Base-by-base conservation (phyloP, 257 asterid species). In the Nicotiana paniculata region DNA sequence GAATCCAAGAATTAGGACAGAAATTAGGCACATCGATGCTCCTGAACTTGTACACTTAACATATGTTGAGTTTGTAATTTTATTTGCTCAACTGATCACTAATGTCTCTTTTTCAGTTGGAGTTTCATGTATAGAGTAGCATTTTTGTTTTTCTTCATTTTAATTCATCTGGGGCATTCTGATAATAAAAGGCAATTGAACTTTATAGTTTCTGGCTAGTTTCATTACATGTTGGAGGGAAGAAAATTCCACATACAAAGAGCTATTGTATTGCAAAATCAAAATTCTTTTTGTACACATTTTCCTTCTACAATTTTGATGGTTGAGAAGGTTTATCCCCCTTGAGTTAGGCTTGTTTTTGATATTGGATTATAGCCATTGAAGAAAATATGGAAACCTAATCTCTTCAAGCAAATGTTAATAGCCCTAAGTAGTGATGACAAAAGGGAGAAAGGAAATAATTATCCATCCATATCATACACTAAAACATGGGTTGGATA, bases 11-110 rank as follows among this genome's bases (percentile, higher is more conserved):
- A 57, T 62, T 79, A 76, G 83, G 85, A 84, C 82, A 83, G 89
- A 83, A 61, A 26, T 81, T 81, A 85, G 91, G 83, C 54, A 35
- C 79, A 74, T 46, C 64, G 58, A 78, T 88, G 84, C 83, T 84
- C 82, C 87, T 83, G 89, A 82, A 82, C 35, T 65, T 89, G 87
- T 85, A 86, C 77, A 84, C 90, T 85, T 79, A 10, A 24, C 79
- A 74, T 74, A 24, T 74, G 26, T 46, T 81, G 77, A 72, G 82
- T 63, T 77, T 80, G 87, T 84, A 75, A 83, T 84, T 57, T 74
- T 74, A 83, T 84, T 55, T 82, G 79, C 24, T 24, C 24, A 24
- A 74, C 46, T 26, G 79, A 24, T 74, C 24, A 74, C 54, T 43
- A n/a, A 70, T 70, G 39, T 74, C 61, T 6, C 24, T 74, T 74